Base-by-base conservation (phyloP, 768 basidiomycete genomes). In the Candolleomyces eurysporus region DNA sequence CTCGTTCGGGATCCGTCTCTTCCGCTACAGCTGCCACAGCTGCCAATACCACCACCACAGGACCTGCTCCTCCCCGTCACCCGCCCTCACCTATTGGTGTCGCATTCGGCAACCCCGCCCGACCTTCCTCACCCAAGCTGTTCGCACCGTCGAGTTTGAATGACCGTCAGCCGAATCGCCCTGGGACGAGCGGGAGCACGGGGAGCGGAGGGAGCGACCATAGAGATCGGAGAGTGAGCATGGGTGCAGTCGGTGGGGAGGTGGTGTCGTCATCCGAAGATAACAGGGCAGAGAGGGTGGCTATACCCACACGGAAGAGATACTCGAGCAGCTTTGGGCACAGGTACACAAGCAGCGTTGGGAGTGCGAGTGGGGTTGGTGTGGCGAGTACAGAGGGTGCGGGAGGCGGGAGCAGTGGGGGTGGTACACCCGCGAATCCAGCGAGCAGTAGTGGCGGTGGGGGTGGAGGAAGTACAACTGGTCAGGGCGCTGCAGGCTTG, bases 301-400 rank as follows among this genome's bases (percentile, higher is more conserved):
- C 67, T 21, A 65, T 71, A 57, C 75, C 74, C 11, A 58, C 67
- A 31, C 76, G 85, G 43, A 89, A 88, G 71, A 78, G 89, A 7
- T 93, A 91, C 74, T 89, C 88, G 49, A 90, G 88, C 65, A 89
- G 86, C 62, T 93, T 93, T 69, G 85, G 88, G 10, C 86, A 92
- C 70, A 81, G 91, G 48, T 90, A 90, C 69, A 75, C 71, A 1
- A 66, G 68, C 8, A 75, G 74, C 62, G 66, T 59, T 19, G 70
- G 71, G 21, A 70, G 71, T 43, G 72, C 74, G 32, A 77, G 76
- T 17, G 75, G 64, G 21, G 74, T 67, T 16, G 67, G 68, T 40
- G 57, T 52, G n/a, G 63, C 48, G 16, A 61, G 61, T 17, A 64
- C 48, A 49, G 66, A 45, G 21, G 62, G 57, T 21, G 53, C 48